phyloP scores from a whole-genome alignment of 495 filamentous ascomycete genomes.

The Sabuloglossum arenarium region DNA sequence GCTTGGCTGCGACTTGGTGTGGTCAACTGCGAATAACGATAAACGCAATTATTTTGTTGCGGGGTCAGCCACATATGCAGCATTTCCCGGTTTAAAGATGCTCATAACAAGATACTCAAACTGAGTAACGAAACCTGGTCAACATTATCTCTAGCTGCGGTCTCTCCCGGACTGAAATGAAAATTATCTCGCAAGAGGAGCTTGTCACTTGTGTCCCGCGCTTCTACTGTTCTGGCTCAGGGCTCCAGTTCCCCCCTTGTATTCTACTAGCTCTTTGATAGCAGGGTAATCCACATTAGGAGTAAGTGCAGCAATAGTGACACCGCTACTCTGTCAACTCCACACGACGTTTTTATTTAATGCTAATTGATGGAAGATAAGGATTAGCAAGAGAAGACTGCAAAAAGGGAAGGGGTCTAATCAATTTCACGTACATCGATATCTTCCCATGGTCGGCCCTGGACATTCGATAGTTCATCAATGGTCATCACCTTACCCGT shows the following conservation, averaged over 20 bases:
- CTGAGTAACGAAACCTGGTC: background rate
- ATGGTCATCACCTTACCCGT: slow-evolving; percentile 75
- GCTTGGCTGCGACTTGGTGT: background rate
- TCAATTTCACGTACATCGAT: slow-evolving; percentile 25
- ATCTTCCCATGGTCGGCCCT: slow-evolving; percentile 87
- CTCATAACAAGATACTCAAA: background rate
- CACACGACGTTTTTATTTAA: background rate
- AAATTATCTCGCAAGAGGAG: background rate
- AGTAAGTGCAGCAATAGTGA: background rate
- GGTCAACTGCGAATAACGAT: background rate
- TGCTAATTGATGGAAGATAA: background rate
- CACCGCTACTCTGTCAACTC: background rate
- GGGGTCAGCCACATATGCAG: background rate
- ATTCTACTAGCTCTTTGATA: background rate
- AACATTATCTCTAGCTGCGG: background rate
- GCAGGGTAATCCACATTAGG: background rate
- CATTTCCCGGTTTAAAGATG: slow-evolving; percentile 1
- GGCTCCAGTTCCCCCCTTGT: background rate
- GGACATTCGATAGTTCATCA: slow-evolving; percentile 66
- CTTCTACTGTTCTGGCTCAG: too few relatives aligned
- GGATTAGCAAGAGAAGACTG: background rate
- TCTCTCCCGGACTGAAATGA: background rate
- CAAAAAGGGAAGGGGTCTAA: background rate
- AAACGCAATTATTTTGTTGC: too few relatives aligned
- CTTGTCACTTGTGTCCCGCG: too few relatives aligned